phyloP scores from a whole-genome alignment of 441 rosid genomes.

The Syzygium syzygioides region DNA sequence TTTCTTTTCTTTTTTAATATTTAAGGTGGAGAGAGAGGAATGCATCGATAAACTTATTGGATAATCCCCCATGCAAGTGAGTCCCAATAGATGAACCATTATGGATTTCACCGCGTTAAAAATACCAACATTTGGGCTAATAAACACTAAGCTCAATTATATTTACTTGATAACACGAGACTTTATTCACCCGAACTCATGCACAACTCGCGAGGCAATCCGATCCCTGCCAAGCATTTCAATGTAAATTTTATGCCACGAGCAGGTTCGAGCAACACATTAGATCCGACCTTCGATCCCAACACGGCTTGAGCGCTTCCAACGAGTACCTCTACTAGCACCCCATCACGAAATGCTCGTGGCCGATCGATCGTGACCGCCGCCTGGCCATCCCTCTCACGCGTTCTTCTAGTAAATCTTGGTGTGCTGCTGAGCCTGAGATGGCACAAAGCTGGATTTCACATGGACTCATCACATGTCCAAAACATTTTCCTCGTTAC shows the following conservation, averaged over 20 bases:
- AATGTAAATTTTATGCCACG: neutral
- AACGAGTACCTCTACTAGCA: neutral
- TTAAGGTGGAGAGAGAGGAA: neutral
- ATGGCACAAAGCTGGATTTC: neutral
- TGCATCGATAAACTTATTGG: neutral
- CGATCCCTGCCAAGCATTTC: neutral
- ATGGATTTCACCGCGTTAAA: neutral
- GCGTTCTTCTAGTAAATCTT: neutral
- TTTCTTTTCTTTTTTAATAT: neutral
- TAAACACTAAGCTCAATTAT: neutral
- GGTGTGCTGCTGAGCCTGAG: neutral
- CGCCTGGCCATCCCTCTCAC: neutral
- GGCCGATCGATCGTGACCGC: neutral
- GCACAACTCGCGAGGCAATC: neutral
- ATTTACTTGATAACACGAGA: neutral
- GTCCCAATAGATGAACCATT: neutral
- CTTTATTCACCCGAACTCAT: neutral
- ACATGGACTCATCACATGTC: neutral
- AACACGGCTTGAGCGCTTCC: fast-evolving
- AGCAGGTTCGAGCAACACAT: neutral
- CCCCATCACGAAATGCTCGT: neutral
- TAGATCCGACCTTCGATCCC: neutral
- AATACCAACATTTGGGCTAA: fast-evolving
- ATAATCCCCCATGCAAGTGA: neutral
- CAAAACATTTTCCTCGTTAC: too few relatives aligned